A percentile compares a stretch with the other conserved stretches of the same genome.
phyloP scores from a whole-genome alignment of 164 flowering plant species.

The Piper betle region DNA sequence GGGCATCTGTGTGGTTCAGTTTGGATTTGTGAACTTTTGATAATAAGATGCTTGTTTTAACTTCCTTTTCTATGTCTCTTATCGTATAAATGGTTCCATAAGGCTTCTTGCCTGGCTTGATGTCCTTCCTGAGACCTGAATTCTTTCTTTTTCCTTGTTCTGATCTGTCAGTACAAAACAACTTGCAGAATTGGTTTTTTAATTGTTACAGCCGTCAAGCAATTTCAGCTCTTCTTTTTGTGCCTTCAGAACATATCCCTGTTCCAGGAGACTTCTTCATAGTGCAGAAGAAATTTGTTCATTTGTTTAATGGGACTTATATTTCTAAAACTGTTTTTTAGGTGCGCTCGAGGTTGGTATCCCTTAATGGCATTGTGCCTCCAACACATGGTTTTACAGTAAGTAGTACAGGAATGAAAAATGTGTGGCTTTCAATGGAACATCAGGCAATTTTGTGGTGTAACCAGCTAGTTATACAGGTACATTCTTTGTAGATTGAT shows the following conservation, averaged over 20 bases:
- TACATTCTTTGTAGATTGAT: conserved; percentile 7
- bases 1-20: too few species aligned
- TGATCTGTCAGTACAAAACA: too few species aligned
- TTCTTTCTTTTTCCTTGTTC: too few species aligned
- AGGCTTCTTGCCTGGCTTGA: too few species aligned
- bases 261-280: neutral
- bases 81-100: too few species aligned
- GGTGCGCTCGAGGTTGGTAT: conserved; percentile 78
- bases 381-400: conserved; percentile 78
- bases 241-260: neutral
- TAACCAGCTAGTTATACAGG: conserved; percentile 95
- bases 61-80: too few species aligned
- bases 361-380: conserved; percentile 91
- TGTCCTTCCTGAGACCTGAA: too few species aligned
- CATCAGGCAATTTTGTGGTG: conserved; percentile 99
- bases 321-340: conserved; percentile 11
- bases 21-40: too few species aligned
- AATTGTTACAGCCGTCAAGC: too few species aligned
- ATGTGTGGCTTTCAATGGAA: conserved; percentile 99
- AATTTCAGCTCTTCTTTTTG: neutral
- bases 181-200: too few species aligned
- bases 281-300: neutral
- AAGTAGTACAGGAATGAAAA: conserved; percentile 72
- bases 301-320: neutral
- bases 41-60: too few species aligned